phyloP scores from a whole-genome alignment of 306 rosid genomes.

The Prunus salicina region DNA sequence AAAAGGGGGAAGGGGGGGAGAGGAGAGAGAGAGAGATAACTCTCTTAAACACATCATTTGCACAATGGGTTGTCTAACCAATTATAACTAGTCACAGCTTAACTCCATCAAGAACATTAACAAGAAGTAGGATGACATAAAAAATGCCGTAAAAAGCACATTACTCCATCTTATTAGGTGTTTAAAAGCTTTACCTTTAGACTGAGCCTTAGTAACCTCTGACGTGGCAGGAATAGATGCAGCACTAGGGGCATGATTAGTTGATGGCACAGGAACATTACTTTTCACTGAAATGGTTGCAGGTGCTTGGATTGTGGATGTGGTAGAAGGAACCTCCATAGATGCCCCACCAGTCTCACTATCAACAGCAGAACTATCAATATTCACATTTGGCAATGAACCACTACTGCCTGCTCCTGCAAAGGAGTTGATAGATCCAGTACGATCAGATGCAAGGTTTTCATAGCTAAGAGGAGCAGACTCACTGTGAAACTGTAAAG shows the following conservation, averaged over 20 bases:
- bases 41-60: neutral
- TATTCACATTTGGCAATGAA: conserved; percentile 24
- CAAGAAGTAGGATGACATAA: neutral
- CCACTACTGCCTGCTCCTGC: conserved; percentile 34
- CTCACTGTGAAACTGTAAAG: conserved; percentile 21
- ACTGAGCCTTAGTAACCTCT: conserved; percentile 53
- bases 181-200: conserved; percentile 62
- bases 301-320: conserved; percentile 47
- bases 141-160: conserved; percentile 2
- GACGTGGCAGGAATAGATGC: conserved; percentile 39
- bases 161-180: neutral
- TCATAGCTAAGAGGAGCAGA: conserved; percentile 27
- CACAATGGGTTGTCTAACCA: neutral
- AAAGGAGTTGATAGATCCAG: conserved; percentile 17
- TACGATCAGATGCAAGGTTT: conserved; percentile 19
- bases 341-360: conserved; percentile 39
- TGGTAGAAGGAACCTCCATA: conserved; percentile 46
- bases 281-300: conserved; percentile 44
- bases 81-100: neutral
- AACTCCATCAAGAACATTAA: neutral
- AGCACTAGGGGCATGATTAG: conserved; percentile 36
- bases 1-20: neutral
- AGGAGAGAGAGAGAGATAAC: neutral
- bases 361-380: conserved; percentile 18
- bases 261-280: conserved; percentile 30